phyloP scores from a whole-genome alignment of 495 filamentous ascomycete species.

The Polyplosphaeria fusca region DNA sequence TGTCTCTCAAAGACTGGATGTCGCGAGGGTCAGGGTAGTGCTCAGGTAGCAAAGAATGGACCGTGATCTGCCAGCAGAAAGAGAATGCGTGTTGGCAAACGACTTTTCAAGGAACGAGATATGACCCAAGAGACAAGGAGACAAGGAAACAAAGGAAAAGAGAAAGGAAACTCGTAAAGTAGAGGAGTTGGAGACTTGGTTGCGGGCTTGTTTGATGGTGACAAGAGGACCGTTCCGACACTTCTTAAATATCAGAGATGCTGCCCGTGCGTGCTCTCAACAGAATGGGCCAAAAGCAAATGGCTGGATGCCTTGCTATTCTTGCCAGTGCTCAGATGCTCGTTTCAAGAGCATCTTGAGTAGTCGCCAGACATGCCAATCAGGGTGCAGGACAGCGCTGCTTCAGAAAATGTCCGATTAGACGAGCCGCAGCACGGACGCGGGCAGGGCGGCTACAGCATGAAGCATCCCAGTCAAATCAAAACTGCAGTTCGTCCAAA shows the following conservation, averaged over 20 bases:
- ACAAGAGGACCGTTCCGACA: slow-evolving; percentile 1
- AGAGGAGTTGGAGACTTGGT: slow-evolving; percentile 23
- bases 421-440: slow-evolving; percentile 28
- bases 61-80: slow-evolving; percentile 35
- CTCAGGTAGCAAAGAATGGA: slow-evolving; percentile 29
- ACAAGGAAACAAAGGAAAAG: slow-evolving; percentile 29
- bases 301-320: slow-evolving; percentile 30
- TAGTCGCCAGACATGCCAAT: slow-evolving; percentile 35
- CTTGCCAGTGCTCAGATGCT: slow-evolving; percentile 10
- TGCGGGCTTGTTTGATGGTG: slow-evolving; percentile 30
- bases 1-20: slow-evolving; percentile 22
- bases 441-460: slow-evolving; percentile 33
- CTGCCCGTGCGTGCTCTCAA: slow-evolving; percentile 1
- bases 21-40: slow-evolving; percentile 17
- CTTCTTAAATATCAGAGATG: slow-evolving; percentile 35
- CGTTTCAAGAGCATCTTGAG: slow-evolving; percentile 32
- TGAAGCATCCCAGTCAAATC: slow-evolving; percentile 14
- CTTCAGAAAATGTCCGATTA: slow-evolving; percentile 33
- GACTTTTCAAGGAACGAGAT: slow-evolving; percentile 33
- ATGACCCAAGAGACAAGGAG: slow-evolving; percentile 24
- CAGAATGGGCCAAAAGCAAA: slow-evolving; percentile 21
- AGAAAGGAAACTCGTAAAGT: slow-evolving; percentile 34
- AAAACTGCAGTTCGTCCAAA: slow-evolving; percentile 14
- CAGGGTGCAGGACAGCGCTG: slow-evolving; percentile 12
- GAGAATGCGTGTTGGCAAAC: slow-evolving; percentile 29